These are phyloP conservation scores for Boletus subcaerulescens DNA, from an alignment of 768 basidiomycete species.

Conservation along the genomic window DNA sequence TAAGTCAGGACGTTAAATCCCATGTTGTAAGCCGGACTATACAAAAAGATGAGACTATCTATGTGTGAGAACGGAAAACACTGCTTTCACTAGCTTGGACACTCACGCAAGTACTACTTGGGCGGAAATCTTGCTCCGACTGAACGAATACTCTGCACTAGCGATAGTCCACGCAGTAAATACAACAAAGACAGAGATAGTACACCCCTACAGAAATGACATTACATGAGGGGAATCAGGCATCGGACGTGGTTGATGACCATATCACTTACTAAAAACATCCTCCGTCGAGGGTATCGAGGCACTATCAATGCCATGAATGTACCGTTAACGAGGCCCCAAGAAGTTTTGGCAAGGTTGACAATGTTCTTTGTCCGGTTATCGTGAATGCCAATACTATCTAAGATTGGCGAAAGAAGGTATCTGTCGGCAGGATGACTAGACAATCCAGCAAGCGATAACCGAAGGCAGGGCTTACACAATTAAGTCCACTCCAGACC, in stretches of 20 bases:
- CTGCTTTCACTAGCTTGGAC: not conserved
- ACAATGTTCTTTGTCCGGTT: slow-evolving; percentile 14
- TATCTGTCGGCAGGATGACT: not conserved
- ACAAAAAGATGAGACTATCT: not conserved
- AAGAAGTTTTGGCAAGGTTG: not conserved
- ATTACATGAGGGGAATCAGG: not conserved
- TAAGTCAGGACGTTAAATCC: not conserved
- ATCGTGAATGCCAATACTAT: slow-evolving; percentile 6
- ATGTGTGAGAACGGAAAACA: not conserved
- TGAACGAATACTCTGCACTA: slow-evolving; percentile 2
- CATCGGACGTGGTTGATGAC: not conserved
- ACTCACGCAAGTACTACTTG: not conserved
- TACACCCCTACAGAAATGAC: not conserved
- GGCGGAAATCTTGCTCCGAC: not conserved
- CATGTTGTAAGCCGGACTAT: not conserved
- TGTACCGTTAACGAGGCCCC: slow-evolving; percentile 2
- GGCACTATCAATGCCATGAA: not conserved
- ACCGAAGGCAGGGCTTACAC: not conserved
- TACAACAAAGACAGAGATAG: slow-evolving; percentile 8
- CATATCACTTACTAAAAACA: not conserved
- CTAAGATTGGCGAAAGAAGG: slow-evolving; percentile 3
- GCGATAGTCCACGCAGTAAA: slow-evolving; percentile 4
- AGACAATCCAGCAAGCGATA: not conserved
- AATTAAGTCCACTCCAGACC: slow-evolving; percentile 6
- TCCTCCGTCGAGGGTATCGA: slow-evolving; percentile 2